A percentile compares a stretch with the other conserved stretches of the same genome.
phyloP scores from a whole-genome alignment of 148 eudicot species.

The Heliamphora exappendiculata region DNA sequence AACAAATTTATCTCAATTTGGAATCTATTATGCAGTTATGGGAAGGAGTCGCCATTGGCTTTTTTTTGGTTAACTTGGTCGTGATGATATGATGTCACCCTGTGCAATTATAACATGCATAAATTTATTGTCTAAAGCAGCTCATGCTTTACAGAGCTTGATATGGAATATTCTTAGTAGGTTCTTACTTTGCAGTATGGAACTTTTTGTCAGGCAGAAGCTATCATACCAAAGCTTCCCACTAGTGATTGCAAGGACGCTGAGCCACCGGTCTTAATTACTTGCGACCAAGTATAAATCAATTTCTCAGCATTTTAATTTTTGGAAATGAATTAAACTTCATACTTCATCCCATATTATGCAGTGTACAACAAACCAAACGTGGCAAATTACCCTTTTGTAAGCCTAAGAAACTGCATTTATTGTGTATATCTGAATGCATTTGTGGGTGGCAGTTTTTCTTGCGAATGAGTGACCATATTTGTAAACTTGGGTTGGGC shows the following conservation, averaged over 20 bases:
- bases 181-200: constrained; percentile 3
- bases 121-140: not conserved
- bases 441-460: not conserved
- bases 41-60: no score
- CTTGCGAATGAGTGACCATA: not conserved
- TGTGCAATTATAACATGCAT: not conserved
- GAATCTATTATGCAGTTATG: not conserved
- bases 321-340: not conserved
- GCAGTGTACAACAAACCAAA: not conserved
- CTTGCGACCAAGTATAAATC: constrained; percentile 69
- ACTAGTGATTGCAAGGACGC: constrained; percentile 48
- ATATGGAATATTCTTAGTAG: not conserved
- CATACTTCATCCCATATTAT: not conserved
- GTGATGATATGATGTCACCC: not conserved
- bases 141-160: not conserved
- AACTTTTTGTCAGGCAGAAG: constrained; percentile 62
- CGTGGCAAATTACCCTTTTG: not conserved
- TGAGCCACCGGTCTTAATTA: constrained; percentile 58
- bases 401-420: not conserved
- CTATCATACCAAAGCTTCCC: constrained; percentile 45
- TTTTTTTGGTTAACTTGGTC: not conserved
- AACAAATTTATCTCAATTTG: not conserved
- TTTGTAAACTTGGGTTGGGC: not conserved
- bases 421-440: not conserved
- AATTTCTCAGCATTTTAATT: not conserved